Evolutionary conservation across 257 asterid genomes (phyloP).

Genomic region (Oldenlandia corymbosa): DNA sequence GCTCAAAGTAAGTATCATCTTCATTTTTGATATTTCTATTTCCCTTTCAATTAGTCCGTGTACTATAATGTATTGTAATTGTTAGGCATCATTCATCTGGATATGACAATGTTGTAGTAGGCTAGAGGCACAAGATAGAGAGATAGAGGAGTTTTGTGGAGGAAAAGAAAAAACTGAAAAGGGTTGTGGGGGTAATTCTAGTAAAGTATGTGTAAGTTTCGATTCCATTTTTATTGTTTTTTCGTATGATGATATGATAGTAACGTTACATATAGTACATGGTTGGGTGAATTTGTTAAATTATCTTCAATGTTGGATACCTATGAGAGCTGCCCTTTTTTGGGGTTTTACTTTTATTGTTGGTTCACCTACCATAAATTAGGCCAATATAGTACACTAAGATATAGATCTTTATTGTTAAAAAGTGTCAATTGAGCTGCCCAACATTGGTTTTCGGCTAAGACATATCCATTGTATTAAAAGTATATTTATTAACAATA

Average conservation of each 20-base stretch:
- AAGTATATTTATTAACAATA: too few relatives aligned
- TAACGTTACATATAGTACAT: slow-evolving; percentile 6
- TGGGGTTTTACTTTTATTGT: slow-evolving; percentile 11
- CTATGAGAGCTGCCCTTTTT: slow-evolving; percentile 7
- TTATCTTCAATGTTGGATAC: slow-evolving; percentile 17
- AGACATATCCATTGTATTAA: neutral
- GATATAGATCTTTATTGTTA: neutral
- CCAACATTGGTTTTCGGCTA: slow-evolving; percentile 7
- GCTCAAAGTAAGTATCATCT: too few relatives aligned
- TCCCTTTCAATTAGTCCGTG: too few relatives aligned
- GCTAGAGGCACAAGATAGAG: neutral
- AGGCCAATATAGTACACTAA: neutral
- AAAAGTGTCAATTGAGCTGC: slow-evolving; percentile 2
- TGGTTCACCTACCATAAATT: slow-evolving; percentile 12
- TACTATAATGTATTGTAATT: too few relatives aligned
- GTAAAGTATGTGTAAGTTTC: neutral
- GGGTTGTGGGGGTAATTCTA: neutral
- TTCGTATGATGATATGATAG: slow-evolving; percentile 5
- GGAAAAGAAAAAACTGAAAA: slow-evolving; percentile 21
- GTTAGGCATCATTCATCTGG: too few relatives aligned
- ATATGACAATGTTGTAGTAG: slow-evolving; percentile 9
- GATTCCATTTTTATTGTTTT: slow-evolving; percentile 7
- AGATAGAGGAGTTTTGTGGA: slow-evolving; percentile 12
- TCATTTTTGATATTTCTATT: too few relatives aligned
- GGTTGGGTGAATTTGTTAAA: slow-evolving; percentile 5